Conservation (phyloP, 1,284 basidiomycete species). For the Fomitopsis schrenkii region DNA sequence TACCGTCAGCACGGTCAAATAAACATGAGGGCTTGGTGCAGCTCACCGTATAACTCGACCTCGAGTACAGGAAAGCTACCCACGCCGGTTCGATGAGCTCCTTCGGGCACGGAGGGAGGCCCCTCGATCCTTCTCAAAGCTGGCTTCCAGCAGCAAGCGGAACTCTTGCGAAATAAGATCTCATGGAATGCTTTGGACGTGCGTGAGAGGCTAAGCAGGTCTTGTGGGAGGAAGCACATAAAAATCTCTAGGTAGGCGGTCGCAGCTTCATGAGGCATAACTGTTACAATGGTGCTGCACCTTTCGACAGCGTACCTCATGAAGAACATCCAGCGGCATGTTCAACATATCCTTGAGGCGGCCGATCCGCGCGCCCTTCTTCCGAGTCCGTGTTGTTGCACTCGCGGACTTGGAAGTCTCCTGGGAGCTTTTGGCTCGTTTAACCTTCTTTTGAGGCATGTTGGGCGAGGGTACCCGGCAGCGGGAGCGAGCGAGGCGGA, state of each 20-base stretch:
- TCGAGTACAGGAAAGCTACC: neutral
- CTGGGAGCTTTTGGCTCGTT: neutral
- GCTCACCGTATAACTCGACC: neutral
- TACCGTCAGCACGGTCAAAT: too few species aligned
- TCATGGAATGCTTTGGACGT: neutral
- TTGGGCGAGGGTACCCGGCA: too few species aligned
- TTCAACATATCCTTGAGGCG: neutral
- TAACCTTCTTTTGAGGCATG: neutral
- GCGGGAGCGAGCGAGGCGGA: too few species aligned
- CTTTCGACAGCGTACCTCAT: neutral
- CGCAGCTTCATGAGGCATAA: neutral
- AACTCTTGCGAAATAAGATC: neutral
- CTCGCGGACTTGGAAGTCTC: neutral
- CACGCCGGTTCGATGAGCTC: neutral
- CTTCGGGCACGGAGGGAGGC: neutral
- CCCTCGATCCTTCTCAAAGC: neutral
- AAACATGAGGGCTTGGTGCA: too few species aligned
- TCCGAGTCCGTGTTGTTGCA: neutral
- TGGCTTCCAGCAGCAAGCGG: neutral
- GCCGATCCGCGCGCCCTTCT: neutral
- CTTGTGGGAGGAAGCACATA: neutral
- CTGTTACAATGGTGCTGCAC: neutral
- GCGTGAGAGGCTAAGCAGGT: neutral
- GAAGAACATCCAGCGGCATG: neutral
- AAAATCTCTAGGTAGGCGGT: neutral